phyloP scores from a whole-genome alignment of 1,284 basidiomycete genomes.

The Phellopilus nigrolimitatus region DNA sequence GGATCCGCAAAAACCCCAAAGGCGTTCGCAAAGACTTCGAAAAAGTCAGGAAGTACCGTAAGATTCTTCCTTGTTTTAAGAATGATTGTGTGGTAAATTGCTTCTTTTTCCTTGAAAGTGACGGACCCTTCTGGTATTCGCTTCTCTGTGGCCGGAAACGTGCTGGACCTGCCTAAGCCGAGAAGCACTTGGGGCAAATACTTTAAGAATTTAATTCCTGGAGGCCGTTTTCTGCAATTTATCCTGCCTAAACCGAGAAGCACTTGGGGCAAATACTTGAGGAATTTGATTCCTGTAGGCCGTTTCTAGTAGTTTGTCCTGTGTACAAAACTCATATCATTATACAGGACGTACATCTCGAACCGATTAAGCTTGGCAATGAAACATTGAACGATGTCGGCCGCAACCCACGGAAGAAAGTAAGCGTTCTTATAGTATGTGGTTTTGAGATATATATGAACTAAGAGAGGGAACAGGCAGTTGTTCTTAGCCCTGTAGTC shows the following conservation, averaged over 20 bases:
- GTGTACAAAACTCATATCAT: conserved; percentile 21
- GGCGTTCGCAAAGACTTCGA: conserved; percentile 71
- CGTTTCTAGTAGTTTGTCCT: conserved; percentile 41
- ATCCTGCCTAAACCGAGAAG: too few relatives aligned
- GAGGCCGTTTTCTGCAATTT: too few relatives aligned
- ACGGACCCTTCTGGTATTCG: conserved; percentile 78
- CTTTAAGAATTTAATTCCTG: too few relatives aligned
- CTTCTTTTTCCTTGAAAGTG: conserved; percentile 56
- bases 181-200: too few relatives aligned
- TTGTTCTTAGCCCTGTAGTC: conserved; percentile 85
- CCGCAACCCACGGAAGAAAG: conserved; percentile 67
- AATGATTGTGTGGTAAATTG: conserved; percentile 6
- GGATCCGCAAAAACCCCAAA: conserved; percentile 72
- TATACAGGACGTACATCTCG: conserved; percentile 49
- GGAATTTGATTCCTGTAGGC: conserved; percentile 49
- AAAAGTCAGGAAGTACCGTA: conserved; percentile 64
- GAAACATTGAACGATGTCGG: conserved; percentile 78
- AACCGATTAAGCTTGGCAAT: conserved; percentile 63
- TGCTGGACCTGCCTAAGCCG: conserved; percentile 68
- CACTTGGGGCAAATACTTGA: conserved; percentile 70
- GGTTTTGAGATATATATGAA: conserved; percentile 3
- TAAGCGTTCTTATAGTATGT: conserved; percentile 31
- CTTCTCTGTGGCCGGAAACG: conserved; percentile 85
- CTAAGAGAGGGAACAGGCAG: conserved; percentile 45
- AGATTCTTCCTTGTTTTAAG: conserved; percentile 30